A percentile compares a stretch with the other conserved stretches of the same genome.
Conservation (phyloP, 2,329 filamentous ascomycete genomes). For the Byssothecium circinans region DNA sequence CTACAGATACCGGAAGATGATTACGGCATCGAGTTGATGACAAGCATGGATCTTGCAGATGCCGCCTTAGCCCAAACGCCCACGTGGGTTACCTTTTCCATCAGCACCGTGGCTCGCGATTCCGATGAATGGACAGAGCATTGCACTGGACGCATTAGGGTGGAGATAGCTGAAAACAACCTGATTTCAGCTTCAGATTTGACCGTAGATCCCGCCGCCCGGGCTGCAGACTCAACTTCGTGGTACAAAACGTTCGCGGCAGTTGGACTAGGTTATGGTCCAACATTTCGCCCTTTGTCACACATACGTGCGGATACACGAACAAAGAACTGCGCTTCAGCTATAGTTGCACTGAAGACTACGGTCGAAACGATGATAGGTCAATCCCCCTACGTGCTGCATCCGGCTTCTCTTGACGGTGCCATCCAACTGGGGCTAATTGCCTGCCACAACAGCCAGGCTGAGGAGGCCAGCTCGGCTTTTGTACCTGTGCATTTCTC, state of each 20-base stretch:
- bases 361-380: slow-evolving; percentile 8
- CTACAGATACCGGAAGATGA: background rate
- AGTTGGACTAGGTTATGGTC: background rate
- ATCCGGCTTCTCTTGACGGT: slow-evolving; percentile 39
- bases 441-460: slow-evolving; percentile 17
- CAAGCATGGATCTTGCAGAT: background rate
- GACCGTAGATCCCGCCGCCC: no score
- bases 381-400: slow-evolving; percentile 36
- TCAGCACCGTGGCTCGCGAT: slow-evolving; percentile 16
- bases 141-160: slow-evolving; percentile 19
- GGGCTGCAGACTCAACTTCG: background rate
- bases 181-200: background rate
- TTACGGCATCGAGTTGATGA: background rate
- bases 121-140: slow-evolving; percentile 27
- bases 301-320: no score
- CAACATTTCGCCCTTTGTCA: background rate
- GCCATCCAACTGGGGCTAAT: slow-evolving; percentile 32
- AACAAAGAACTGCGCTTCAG: slow-evolving; percentile 8
- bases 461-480: slow-evolving; percentile 8
- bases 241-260: background rate
- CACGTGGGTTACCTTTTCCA: slow-evolving; percentile 27
- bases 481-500: slow-evolving; percentile 19
- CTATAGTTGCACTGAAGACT: slow-evolving; percentile 13
- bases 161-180: slow-evolving; percentile 6
- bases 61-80: no score